A percentile compares a stretch with the other conserved stretches of the same genome.
Evolutionary conservation across 352 stramenopile species (phyloP).

Genomic region (Globisporangium canariense): DNA sequence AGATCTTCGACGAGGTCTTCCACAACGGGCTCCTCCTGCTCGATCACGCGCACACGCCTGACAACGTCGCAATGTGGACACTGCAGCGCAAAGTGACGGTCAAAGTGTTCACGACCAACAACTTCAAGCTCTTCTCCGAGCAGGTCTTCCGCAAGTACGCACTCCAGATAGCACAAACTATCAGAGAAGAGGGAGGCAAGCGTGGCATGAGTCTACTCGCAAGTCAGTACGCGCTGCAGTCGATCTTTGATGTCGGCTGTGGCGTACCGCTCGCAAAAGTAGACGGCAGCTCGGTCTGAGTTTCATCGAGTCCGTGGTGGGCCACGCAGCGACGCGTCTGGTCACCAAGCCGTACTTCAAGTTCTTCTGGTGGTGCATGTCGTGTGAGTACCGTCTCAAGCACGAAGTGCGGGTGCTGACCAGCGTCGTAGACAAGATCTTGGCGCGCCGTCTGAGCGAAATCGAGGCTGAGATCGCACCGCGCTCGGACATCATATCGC

Average conservation of each 20-base stretch:
- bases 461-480: conserved; percentile 16
- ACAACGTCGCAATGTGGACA: conserved; percentile 27
- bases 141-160: conserved; percentile 13
- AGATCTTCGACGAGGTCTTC: conserved; percentile 8
- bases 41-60: conserved; percentile 14
- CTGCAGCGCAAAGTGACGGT: conserved; percentile 50
- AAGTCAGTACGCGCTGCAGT: no score
- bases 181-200: conserved; percentile 3
- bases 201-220: background rate
- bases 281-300: conserved; percentile 11
- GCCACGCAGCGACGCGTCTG: background rate
- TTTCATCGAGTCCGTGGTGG: conserved; percentile 40
- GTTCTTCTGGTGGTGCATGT: conserved; percentile 52
- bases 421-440: background rate
- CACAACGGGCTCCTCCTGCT: conserved; percentile 1
- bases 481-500: conserved; percentile 41
- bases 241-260: conserved; percentile 22
- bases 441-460: background rate
- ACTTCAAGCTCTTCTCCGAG: conserved; percentile 7
- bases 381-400: conserved; percentile 43
- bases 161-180: background rate
- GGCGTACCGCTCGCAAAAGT: conserved; percentile 25
- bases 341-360: conserved; percentile 53
- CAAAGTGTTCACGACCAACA: conserved; percentile 50
- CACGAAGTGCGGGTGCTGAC: conserved; percentile 3